These are phyloP conservation scores for Plantago ovata DNA, from an alignment of 257 asterid species.

Conservation along the genomic window DNA sequence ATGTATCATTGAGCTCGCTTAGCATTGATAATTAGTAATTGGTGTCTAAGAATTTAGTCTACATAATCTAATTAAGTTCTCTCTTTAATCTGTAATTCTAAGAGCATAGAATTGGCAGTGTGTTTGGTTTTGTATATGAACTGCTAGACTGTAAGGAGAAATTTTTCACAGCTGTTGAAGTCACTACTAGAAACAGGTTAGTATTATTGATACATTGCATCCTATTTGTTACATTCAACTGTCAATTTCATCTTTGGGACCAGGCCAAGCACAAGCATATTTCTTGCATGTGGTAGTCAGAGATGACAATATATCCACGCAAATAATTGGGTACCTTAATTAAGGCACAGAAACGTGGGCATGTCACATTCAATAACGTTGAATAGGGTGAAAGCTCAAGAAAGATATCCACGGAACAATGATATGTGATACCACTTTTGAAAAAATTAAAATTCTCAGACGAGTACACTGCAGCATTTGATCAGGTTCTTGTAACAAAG, in stretches of 20 bases:
- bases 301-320: slow-evolving; percentile 84
- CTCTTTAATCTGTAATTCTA: background rate
- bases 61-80: too few relatives aligned
- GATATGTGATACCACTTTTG: slow-evolving; percentile 88
- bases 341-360: slow-evolving; percentile 94
- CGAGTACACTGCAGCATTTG: slow-evolving; percentile 63
- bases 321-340: slow-evolving; percentile 85
- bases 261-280: too few relatives aligned
- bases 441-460: slow-evolving; percentile 61
- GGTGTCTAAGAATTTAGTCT: too few relatives aligned
- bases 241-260: too few relatives aligned
- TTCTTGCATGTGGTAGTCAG: slow-evolving; percentile 94
- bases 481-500: slow-evolving; percentile 53
- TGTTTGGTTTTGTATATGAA: slow-evolving; percentile 82
- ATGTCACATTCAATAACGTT: slow-evolving; percentile 95
- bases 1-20: background rate
- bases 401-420: slow-evolving; percentile 68
- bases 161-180: slow-evolving; percentile 98
- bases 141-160: slow-evolving; percentile 89
- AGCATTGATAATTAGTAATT: too few relatives aligned
- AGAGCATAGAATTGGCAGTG: slow-evolving; percentile 56
- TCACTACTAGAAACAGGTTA: slow-evolving; percentile 98
- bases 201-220: background rate
- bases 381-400: slow-evolving; percentile 89
- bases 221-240: too few relatives aligned